Evolutionary conservation across 2,329 filamentous ascomycete species (phyloP), one percentile per base, ranked within the genome.

Genomic region (Penicillium crustosum): DNA sequence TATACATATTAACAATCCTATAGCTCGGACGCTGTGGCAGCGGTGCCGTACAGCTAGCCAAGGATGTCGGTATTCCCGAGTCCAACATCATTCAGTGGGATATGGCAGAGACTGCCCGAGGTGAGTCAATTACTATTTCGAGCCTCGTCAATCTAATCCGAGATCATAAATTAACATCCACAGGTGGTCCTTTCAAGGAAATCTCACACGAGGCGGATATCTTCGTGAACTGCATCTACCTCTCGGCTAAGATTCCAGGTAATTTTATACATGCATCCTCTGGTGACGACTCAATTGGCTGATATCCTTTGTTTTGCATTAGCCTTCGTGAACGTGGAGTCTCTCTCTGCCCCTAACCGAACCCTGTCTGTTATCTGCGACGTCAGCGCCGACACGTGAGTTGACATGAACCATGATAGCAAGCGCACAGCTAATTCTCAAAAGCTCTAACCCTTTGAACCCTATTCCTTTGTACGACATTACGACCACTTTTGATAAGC

Each of bases 221-320:
- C 71, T 91, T 92, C 72, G 82, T 94, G 74, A 95, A 94, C 81
- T 92, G 89, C 83, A 93, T 96, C 74, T 96, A 96, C 78, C 86
- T 97, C 42, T 86, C 82, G 60, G 81, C 86, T 66, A 85, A 88
- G 73, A 93, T 94, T 65, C 89, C 90, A 27, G 89, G 53, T 56
- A 29, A 45, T 19, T 45, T 23, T 17, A 10, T 15, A 2, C 38
- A 13, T 17, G 4, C 3, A 44, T 25, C 10, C 13, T 23, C 19
- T 17, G 4, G 5, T 27, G 7, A 23, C 9, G 23, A 9, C 9
- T 17, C 25, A 31, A 33, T 19, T 27, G 15, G 25, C 53, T 56
- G 12, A 56, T 27, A 52, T 38, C 15, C 13, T 13, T 9, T 19
- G 21, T 15, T 17, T 36, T 15, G 10, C 6, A 23, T 44, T 35